Evolutionary conservation across 2,329 filamentous ascomycete genomes (phyloP).

Genomic region (Trichoderma pleuroti): DNA sequence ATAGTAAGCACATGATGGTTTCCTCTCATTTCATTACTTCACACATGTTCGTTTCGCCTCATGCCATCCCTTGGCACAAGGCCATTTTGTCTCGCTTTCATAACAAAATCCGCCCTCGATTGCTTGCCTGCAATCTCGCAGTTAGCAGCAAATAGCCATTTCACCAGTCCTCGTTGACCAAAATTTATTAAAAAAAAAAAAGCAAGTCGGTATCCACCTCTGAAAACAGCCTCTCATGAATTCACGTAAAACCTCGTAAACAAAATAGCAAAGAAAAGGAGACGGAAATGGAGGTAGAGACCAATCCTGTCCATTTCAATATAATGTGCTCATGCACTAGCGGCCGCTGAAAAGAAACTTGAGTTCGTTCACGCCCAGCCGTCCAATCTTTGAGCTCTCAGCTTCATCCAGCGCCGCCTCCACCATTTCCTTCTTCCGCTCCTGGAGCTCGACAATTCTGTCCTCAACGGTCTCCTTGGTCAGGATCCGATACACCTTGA

Average conservation of each 20-base stretch:
- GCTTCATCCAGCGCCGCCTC: constrained; percentile 76
- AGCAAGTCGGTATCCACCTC: not conserved
- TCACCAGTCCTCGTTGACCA: not conserved
- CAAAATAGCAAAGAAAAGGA: not conserved
- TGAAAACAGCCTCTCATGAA: not conserved
- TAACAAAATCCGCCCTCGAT: not conserved
- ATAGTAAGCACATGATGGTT: not conserved
- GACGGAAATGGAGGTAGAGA: not conserved
- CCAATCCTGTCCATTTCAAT: not conserved
- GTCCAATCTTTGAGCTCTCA: constrained; percentile 61
- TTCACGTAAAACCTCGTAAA: not conserved
- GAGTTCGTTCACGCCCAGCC: constrained; percentile 64
- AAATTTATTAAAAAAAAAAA: not conserved
- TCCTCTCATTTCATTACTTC: not conserved
- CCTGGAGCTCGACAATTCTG: constrained; percentile 74
- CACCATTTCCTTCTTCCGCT: constrained; percentile 73
- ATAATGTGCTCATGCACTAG: not conserved
- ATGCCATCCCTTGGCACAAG: not conserved
- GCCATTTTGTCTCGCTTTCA: not conserved
- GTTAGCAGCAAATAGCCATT: not conserved
- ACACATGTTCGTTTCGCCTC: not conserved
- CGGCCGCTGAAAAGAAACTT: constrained; percentile 59
- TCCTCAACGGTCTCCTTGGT: constrained; percentile 80
- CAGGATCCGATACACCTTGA: constrained; percentile 77
- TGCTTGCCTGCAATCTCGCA: not conserved